Conservation (phyloP, 2,329 filamentous ascomycete genomes). For the Pseudogymnoascus sp. region DNA sequence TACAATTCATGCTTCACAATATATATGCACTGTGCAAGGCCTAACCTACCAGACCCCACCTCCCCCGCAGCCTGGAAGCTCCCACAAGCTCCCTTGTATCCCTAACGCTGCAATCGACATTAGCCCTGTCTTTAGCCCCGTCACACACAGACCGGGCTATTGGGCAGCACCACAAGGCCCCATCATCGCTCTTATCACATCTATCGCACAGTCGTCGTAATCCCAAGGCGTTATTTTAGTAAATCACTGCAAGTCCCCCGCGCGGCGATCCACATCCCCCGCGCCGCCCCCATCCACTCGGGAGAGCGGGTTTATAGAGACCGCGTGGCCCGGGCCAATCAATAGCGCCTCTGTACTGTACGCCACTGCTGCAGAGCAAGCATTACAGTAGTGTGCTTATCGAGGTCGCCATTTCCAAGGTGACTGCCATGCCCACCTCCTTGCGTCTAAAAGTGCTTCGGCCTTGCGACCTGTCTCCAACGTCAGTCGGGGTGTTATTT, state of each 20-base stretch:
- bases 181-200: background rate
- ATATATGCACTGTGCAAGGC: too few relatives aligned
- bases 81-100: background rate
- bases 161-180: background rate
- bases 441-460: background rate
- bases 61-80: background rate
- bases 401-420: background rate
- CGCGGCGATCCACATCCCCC: background rate
- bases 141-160: background rate
- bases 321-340: background rate
- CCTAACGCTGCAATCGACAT: background rate
- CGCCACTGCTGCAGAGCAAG: too few relatives aligned
- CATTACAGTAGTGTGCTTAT: background rate
- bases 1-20: background rate
- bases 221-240: background rate
- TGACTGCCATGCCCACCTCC: background rate
- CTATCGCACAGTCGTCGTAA: background rate
- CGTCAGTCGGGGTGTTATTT: background rate
- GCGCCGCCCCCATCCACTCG: background rate
- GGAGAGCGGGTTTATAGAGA: background rate
- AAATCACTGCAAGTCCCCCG: background rate
- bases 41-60: background rate
- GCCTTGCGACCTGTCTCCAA: background rate
- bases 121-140: background rate
- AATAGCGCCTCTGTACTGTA: background rate